Conservation (phyloP, 495 filamentous ascomycete genomes). For the Pseudoneurospora amorphoporcata region DNA sequence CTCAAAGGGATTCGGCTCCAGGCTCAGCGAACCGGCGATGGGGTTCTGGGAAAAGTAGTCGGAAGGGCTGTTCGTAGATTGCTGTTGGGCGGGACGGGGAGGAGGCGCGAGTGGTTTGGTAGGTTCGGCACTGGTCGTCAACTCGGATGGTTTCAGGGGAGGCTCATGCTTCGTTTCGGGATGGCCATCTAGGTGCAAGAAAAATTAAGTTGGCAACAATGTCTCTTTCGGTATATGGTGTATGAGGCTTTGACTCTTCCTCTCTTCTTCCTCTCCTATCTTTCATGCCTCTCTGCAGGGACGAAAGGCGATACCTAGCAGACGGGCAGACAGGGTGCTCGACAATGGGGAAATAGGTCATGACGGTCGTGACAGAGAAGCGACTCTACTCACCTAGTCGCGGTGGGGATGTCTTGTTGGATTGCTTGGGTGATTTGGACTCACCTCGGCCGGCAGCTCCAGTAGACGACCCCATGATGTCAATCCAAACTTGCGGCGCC, state of each 20-base stretch:
- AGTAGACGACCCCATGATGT: conserved; percentile 32
- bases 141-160: conserved; percentile 23
- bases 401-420: conserved; percentile 20
- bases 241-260: background rate
- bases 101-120: conserved; percentile 65
- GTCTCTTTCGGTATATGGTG: background rate
- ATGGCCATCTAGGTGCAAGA: conserved; percentile 9
- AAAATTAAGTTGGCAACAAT: conserved; percentile 15
- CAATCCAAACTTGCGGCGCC: conserved; percentile 25
- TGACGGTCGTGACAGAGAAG: conserved; percentile 4
- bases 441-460: conserved; percentile 22
- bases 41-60: conserved; percentile 64
- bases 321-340: background rate
- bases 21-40: conserved; percentile 49
- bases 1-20: conserved; percentile 95
- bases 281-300: background rate
- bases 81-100: conserved; percentile 54
- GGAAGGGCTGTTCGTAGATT: conserved; percentile 38
- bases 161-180: conserved; percentile 30
- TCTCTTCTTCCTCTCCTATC: background rate
- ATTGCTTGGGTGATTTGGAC: conserved; percentile 29
- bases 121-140: conserved; percentile 26
- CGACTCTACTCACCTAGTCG: conserved; percentile 22
- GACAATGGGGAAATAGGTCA: background rate
- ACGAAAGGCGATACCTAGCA: background rate